Conservation (phyloP, 257 asterid species). For the Ajuga chamaepitys region DNA sequence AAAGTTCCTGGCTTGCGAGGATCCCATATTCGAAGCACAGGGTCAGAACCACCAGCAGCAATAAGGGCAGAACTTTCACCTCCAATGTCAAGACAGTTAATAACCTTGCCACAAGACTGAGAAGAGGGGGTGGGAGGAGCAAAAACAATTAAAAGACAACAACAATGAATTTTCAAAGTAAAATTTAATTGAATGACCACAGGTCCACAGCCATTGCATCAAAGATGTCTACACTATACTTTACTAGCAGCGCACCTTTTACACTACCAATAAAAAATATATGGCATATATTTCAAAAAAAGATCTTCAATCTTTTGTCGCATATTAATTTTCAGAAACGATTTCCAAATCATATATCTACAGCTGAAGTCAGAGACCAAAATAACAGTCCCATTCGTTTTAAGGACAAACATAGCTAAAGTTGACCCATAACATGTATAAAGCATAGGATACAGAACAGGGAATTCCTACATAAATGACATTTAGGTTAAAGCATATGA, state of each 20-base stretch:
- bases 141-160: neutral
- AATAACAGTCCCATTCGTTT: neutral
- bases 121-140: neutral
- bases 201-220: neutral
- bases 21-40: slow-evolving; percentile 91
- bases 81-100: slow-evolving; percentile 84
- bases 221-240: neutral
- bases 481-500: neutral
- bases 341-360: neutral
- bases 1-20: slow-evolving; percentile 95
- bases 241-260: neutral
- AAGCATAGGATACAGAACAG: neutral
- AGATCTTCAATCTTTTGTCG: neutral
- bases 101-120: slow-evolving; percentile 71
- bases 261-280: neutral
- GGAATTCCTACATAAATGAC: neutral
- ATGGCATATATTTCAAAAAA: neutral
- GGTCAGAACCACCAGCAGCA: slow-evolving; percentile 85
- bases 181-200: neutral
- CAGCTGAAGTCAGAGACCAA: slow-evolving; percentile 7
- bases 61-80: slow-evolving; percentile 91
- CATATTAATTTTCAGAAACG: neutral
- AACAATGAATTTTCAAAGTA: slow-evolving; percentile 2
- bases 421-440: neutral
- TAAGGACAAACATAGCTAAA: neutral